These are phyloP conservation scores for Calocybe cyanea DNA, from an alignment of 768 basidiomycete species.

Conservation along the genomic window DNA sequence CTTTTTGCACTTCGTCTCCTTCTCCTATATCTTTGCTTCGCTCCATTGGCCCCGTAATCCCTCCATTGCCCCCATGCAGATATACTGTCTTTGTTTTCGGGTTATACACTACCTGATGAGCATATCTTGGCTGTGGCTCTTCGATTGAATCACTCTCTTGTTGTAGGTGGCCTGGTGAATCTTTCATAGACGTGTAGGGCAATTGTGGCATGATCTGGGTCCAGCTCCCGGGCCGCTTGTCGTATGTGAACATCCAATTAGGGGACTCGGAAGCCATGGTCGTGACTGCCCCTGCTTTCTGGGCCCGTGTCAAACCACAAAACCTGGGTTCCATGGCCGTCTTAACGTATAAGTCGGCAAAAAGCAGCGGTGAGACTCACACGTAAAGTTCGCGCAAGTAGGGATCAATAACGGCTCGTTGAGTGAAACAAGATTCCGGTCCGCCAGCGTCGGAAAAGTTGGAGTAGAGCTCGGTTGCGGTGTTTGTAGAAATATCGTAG, in stretches of 20 bases:
- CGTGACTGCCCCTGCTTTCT: conserved; percentile 34
- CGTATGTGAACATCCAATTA: conserved; percentile 69
- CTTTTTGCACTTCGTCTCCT: conserved; percentile 27
- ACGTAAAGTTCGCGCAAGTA: conserved; percentile 66
- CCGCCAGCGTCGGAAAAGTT: conserved; percentile 62
- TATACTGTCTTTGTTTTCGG: conserved; percentile 50
- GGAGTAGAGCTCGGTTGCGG: conserved; percentile 56
- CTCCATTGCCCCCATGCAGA: conserved; percentile 78
- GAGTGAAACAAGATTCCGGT: conserved; percentile 70
- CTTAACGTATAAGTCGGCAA: background rate
- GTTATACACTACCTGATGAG: conserved; percentile 78
- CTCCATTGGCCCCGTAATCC: conserved; percentile 23
- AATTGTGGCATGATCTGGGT: conserved; percentile 47
- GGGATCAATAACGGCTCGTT: conserved; percentile 67
- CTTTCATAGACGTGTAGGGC: background rate
- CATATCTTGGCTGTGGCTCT: conserved; percentile 63
- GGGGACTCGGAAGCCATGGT: conserved; percentile 44
- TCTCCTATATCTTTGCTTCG: conserved; percentile 16
- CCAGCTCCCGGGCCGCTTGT: conserved; percentile 61
- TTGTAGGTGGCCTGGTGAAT: background rate
- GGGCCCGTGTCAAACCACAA: conserved; percentile 52
- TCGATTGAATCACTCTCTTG: conserved; percentile 16
- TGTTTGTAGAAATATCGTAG: conserved; percentile 58
- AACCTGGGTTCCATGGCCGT: conserved; percentile 37
- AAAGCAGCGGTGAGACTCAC: conserved; percentile 35